Base-by-base conservation (phyloP, 306 rosid species). In the Castanopsis chinensis region DNA sequence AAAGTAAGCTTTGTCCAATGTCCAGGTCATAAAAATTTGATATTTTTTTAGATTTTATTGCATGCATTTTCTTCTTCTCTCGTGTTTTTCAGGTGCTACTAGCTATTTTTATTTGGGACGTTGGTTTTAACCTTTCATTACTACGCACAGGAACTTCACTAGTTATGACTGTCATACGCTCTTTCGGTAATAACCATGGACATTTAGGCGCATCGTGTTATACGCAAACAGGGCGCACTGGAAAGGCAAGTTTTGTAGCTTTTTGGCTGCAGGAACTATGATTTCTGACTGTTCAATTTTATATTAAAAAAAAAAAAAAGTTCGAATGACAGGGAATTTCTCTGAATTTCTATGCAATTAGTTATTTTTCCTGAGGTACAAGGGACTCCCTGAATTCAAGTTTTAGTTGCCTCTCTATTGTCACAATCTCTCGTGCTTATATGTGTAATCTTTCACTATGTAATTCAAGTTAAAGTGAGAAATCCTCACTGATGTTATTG, bases 131-230 rank as follows among this genome's bases (percentile, higher is more conserved):
- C 73, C 33, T 17, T 11, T 51, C 64, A 56, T 82, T 84, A 19
- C 70, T 69, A 28, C 35, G 61, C 33, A 17, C 85, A 95, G 99
- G 99, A 83, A 89, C 96, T 18, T 95, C 99, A 72, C 83, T 93
- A 54, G 96, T 93, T 53, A 80, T 88, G 94, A 95, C 99, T 41
- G 97, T 95, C 78, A 83, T 89, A 59, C 94, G 94, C 76, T 95
- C 99, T 21, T 83, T 95, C 79, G 97, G 98, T 58, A 93, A 95
- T 88, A 87, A 90, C 86, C 98, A 91, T 78, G 89, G 88, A 74
- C 99, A 91, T 84, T 76, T 93, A 55, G 91, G 90, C 55, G 63
- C 96, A 76, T 88, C 89, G 96, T 93, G 99, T 86, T 91, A 88
- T 88, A 80, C 87, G 35, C 99, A 95, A 86, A 82, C 97, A 57